Base-by-base conservation (phyloP, 179 eudicot species). In the Nepenthes alata region DNA sequence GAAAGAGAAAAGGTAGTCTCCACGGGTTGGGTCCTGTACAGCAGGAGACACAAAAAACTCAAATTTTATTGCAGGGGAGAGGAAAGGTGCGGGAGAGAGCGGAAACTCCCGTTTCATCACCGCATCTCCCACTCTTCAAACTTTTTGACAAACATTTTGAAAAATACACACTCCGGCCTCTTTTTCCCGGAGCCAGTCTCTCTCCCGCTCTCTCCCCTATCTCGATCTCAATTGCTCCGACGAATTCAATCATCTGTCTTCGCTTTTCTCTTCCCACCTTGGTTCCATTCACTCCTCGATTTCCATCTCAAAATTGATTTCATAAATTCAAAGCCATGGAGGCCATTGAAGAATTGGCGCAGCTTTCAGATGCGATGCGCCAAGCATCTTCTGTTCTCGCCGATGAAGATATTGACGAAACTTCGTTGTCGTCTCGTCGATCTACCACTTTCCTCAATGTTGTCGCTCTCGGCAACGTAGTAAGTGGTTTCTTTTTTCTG, bases 391-490 rank as follows among this genome's bases (percentile, higher is more conserved):
- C 96, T 64, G 71, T 91, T 48, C 89, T 91, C 9, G 95, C 95
- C 45, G 96, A 91, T 56, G 97, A 89, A 15, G 91, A 85, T 62
- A 68, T 85, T 2, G 96, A 89, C 47, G 96, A 89, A 7, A 66
- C 68, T 51, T 60, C 85, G 0, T 62, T 67, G n/a, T 75, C 90
- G 38, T 83, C 90, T 4, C 71, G 76, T 38, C 83, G 91, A 5
- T 61, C 75, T 54, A 69, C 98, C 7, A 84, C 95, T 63, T 91
- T 86, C 59, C 91, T 89, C 62, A 91, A 89, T 68, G 88, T 80
- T 12, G 98, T 91, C 48, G 88, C 95, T 37, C 95, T 91, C 25
- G 98, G 98, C 63, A 84, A 80, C 74, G 93, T 87, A 25, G 98
- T 91, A 70, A 74, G 95, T 81, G 6, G 36, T 11, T 65, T 49